Conservation (phyloP, 176 grass and related monocot genomes). For the sorghum (Sorghum bicolor) region DNA sequence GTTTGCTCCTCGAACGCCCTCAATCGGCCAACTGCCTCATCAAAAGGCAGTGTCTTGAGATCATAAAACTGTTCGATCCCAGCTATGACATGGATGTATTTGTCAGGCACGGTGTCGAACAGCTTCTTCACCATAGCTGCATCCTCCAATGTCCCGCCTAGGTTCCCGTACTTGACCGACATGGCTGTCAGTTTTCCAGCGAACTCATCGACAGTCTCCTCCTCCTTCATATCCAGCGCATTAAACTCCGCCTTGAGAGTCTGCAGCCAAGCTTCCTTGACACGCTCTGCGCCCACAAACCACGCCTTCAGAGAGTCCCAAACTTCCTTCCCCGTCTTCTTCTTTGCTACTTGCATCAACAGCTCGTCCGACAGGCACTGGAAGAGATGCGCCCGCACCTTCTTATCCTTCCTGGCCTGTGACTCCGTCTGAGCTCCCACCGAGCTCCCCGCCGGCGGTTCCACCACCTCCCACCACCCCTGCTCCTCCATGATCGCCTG, state of each 20-base stretch:
- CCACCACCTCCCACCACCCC: background rate
- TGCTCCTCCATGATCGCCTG: background rate
- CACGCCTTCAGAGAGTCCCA: background rate
- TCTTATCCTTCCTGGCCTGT: background rate
- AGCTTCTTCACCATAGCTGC: background rate
- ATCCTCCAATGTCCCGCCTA: background rate
- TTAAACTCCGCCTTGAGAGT: background rate
- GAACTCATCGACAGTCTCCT: background rate
- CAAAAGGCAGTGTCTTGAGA: background rate
- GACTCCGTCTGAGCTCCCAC: too few species aligned
- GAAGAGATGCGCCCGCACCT: background rate
- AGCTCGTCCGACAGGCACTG: background rate
- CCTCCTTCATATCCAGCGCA: background rate
- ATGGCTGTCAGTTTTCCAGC: too few species aligned
- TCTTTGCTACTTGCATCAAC: background rate
- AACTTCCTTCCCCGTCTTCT: background rate
- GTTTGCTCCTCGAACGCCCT: background rate
- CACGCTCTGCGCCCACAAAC: background rate
- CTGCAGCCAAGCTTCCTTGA: fast-evolving
- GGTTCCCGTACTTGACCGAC: background rate
- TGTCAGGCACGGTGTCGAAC: background rate
- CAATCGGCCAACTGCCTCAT: fast-evolving
- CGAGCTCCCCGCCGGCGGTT: fast-evolving
- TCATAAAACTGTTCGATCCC: background rate
- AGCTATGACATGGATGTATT: background rate